These are phyloP conservation scores for Favolaschia claudopus DNA, from an alignment of 768 basidiomycete genomes.

Conservation along the genomic window DNA sequence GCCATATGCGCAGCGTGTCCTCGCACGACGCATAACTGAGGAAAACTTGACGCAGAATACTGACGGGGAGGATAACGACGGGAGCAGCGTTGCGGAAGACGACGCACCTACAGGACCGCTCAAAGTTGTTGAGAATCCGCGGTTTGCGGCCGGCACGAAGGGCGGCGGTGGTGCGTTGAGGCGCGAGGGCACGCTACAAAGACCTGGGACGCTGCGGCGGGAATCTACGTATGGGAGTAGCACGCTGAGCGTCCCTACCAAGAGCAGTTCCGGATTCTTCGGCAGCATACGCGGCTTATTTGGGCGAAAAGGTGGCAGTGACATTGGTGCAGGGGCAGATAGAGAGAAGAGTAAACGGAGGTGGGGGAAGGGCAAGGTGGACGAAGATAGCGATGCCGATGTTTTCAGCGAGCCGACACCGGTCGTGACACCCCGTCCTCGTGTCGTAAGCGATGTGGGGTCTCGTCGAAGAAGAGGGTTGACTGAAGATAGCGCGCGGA, in stretches of 20 bases:
- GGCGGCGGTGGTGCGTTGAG: neutral
- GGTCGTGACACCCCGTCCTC: slow-evolving; percentile 6
- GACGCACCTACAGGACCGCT: slow-evolving; percentile 39
- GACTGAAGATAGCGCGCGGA: slow-evolving; percentile 12
- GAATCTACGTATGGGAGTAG: slow-evolving; percentile 19
- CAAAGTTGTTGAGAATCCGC: slow-evolving; percentile 63
- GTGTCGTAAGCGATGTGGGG: slow-evolving; percentile 33
- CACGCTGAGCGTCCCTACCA: slow-evolving; percentile 26
- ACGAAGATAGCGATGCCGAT: slow-evolving; percentile 24
- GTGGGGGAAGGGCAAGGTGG: slow-evolving; percentile 35
- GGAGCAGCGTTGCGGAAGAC: slow-evolving; percentile 45
- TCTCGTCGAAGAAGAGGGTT: slow-evolving; percentile 4
- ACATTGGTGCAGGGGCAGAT: neutral
- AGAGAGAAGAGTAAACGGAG: slow-evolving; percentile 5
- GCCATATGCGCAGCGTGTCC: slow-evolving; percentile 30
- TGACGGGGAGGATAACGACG: slow-evolving; percentile 32
- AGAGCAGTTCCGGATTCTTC: slow-evolving; percentile 41
- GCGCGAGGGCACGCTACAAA: slow-evolving; percentile 6
- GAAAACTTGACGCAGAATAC: slow-evolving; percentile 29
- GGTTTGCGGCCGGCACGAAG: slow-evolving; percentile 43
- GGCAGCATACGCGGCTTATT: slow-evolving; percentile 58
- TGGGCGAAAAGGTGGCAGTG: slow-evolving; percentile 27
- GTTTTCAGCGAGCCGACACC: slow-evolving; percentile 21
- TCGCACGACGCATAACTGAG: slow-evolving; percentile 43
- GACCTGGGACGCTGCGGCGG: neutral